phyloP scores from a whole-genome alignment of 345 rosid species.

The Eutrema yunnanense region DNA sequence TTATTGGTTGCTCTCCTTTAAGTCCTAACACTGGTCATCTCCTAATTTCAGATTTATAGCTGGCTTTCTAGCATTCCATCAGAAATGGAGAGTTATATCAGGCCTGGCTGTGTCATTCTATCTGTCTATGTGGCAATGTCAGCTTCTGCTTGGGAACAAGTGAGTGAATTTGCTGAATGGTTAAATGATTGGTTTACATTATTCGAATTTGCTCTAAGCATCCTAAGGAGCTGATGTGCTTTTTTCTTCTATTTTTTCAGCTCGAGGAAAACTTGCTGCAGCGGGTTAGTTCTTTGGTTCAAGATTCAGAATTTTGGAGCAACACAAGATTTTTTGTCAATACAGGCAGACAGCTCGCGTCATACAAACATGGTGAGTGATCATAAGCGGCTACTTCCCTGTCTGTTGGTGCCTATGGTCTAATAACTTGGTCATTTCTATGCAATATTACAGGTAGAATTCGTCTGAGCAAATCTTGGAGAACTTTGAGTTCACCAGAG shows the following conservation, averaged over 20 bases:
- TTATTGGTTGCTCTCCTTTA: not conserved
- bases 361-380: conserved; percentile 57
- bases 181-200: not conserved
- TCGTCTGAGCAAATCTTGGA: conserved; percentile 64
- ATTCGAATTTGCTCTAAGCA: conserved; percentile 13
- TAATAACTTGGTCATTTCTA: not conserved
- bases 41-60: conserved; percentile 54
- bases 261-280: conserved; percentile 54
- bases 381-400: not conserved
- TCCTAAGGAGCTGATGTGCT: conserved; percentile 10
- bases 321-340: conserved; percentile 63
- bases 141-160: conserved; percentile 60
- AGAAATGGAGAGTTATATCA: conserved; percentile 93
- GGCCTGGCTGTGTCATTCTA: conserved; percentile 85
- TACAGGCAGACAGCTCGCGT: conserved; percentile 59
- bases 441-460: conserved; percentile 49
- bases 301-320: conserved; percentile 66
- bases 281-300: conserved; percentile 44
- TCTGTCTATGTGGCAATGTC: conserved; percentile 77
- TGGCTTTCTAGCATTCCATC: conserved; percentile 89
- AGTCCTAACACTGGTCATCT: not conserved
- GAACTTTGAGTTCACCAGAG: conserved; percentile 64
- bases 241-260: conserved; percentile 32
- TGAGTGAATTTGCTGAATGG: conserved; percentile 31
- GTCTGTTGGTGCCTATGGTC: not conserved